These are phyloP conservation scores for Penicillium silybi DNA, from an alignment of 495 filamentous ascomycete genomes.

Conservation along the genomic window DNA sequence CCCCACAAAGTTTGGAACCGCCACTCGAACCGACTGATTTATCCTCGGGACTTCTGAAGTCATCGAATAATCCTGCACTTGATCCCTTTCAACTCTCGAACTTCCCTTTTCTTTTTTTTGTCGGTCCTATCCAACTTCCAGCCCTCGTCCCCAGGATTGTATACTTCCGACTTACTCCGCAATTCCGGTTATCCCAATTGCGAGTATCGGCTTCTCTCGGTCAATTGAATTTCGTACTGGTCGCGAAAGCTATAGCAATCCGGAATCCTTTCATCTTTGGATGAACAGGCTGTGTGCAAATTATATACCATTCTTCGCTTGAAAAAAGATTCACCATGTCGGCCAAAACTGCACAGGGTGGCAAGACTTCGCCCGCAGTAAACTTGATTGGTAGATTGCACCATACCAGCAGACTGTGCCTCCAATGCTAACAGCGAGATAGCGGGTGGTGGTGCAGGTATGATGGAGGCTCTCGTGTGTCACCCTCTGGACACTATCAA, in stretches of 20 bases:
- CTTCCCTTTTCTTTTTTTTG: neutral
- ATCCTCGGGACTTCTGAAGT: slow-evolving; percentile 8
- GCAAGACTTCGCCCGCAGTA: slow-evolving; percentile 80
- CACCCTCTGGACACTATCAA: slow-evolving; percentile 99
- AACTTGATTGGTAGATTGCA: slow-evolving; percentile 78
- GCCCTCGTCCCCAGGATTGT: slow-evolving; percentile 20
- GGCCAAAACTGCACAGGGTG: slow-evolving; percentile 58
- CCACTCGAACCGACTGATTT: slow-evolving; percentile 25
- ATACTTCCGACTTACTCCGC: slow-evolving; percentile 26
- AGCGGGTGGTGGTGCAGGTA: slow-evolving; percentile 97
- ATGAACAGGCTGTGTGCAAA: neutral
- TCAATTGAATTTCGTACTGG: slow-evolving; percentile 3
- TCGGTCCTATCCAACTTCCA: slow-evolving; percentile 1
- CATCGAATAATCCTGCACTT: slow-evolving; percentile 3
- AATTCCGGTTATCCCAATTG: slow-evolving; percentile 7
- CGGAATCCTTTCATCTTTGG: neutral
- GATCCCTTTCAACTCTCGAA: neutral
- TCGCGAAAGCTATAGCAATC: neutral
- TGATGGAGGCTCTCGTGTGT: slow-evolving; percentile 98
- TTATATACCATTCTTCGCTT: neutral
- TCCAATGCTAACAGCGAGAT: slow-evolving; percentile 24
- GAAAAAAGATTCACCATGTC: slow-evolving; percentile 48
- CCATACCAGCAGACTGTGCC: neutral
- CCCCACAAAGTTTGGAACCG: slow-evolving; percentile 30
- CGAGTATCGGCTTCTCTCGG: slow-evolving; percentile 5